Conservation (phyloP, 768 basidiomycete species). For the Pulveroboletus sp. region DNA sequence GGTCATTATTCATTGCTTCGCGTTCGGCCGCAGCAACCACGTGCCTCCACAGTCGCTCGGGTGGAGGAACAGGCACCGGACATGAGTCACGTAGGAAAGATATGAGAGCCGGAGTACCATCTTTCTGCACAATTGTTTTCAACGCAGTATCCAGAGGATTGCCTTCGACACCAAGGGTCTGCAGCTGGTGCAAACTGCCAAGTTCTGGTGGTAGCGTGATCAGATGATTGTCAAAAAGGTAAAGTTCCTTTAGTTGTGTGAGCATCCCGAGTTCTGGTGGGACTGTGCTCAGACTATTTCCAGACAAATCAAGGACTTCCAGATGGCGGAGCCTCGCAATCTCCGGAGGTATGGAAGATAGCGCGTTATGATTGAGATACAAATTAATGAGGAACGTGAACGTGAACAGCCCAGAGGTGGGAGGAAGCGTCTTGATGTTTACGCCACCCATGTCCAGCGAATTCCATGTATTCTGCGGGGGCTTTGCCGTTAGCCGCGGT, state of each 20-base stretch:
- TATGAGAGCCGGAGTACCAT: conserved; percentile 88
- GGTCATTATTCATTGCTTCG: conserved; percentile 56
- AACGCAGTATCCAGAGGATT: conserved; percentile 82
- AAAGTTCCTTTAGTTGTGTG: conserved; percentile 83
- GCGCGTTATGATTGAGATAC: conserved; percentile 93
- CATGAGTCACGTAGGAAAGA: conserved; percentile 91
- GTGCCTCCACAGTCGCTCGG: conserved; percentile 72
- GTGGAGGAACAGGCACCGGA: conserved; percentile 75
- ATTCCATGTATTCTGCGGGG: conserved; percentile 78
- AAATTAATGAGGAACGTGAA: conserved; percentile 93
- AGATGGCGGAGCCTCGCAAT: conserved; percentile 82
- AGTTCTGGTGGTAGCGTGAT: conserved; percentile 79
- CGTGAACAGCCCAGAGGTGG: conserved; percentile 66
- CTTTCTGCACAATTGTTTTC: conserved; percentile 83
- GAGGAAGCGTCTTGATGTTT: conserved; percentile 84
- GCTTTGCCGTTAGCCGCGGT: conserved; percentile 59
- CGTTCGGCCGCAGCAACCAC: conserved; percentile 56
- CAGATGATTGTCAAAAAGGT: conserved; percentile 95
- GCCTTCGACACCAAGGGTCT: conserved; percentile 94
- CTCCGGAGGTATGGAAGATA: conserved; percentile 72
- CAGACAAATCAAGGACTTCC: conserved; percentile 86
- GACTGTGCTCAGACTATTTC: conserved; percentile 72
- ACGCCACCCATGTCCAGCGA: conserved; percentile 97
- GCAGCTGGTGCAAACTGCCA: conserved; percentile 87
- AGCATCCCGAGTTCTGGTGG: conserved; percentile 90